Percentiles rank a stretch among this genome's conserved stretches.
Evolutionary conservation across 768 basidiomycete genomes (phyloP).

Genomic region (Chalciporus chontae): DNA sequence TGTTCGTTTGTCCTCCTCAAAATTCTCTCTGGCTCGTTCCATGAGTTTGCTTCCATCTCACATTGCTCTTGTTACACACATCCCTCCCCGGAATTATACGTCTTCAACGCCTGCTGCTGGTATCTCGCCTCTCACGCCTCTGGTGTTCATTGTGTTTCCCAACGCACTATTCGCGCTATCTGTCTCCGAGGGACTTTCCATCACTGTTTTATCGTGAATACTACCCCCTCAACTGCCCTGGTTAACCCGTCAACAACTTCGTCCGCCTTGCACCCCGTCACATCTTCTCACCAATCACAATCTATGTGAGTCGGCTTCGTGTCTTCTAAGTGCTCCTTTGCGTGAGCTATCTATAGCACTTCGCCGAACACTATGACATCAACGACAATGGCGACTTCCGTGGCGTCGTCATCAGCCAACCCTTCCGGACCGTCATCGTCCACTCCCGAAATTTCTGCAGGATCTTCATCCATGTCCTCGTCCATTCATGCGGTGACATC

Average conservation of each 20-base stretch:
- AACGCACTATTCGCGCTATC: conserved; percentile 8
- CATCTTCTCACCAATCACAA: conserved; percentile 10
- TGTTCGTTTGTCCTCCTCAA: conserved; percentile 2
- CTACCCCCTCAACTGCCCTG: conserved; percentile 22
- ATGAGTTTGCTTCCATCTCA: conserved; percentile 8
- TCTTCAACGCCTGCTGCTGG: conserved; percentile 16
- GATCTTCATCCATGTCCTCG: conserved; percentile 5
- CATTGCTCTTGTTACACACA: conserved; percentile 6
- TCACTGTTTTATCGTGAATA: conserved; percentile 10
- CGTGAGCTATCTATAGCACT: conserved; percentile 18
- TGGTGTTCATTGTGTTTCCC: conserved; percentile 8
- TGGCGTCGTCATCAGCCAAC: conserved; percentile 12
- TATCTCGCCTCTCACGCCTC: conserved; percentile 5
- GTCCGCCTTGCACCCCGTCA: conserved; percentile 10
- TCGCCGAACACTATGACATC: conserved; percentile 9
- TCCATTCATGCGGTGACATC: conserved; percentile 15
- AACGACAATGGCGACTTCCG: conserved; percentile 9
- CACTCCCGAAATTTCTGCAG: conserved; percentile 7
- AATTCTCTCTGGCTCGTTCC: conserved; percentile 3
- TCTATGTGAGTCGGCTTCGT: conserved; percentile 23
- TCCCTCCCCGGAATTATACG: conserved; percentile 17
- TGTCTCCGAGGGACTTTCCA: conserved; percentile 3
- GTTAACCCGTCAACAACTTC: conserved; percentile 17
- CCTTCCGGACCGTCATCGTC: conserved; percentile 9
- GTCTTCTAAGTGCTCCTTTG: conserved; percentile 1